A percentile compares a stretch with the other conserved stretches of the same genome.
These are phyloP conservation scores for Jacaranda mimosifolia DNA, from an alignment of 257 asterid genomes.

Conservation along the genomic window DNA sequence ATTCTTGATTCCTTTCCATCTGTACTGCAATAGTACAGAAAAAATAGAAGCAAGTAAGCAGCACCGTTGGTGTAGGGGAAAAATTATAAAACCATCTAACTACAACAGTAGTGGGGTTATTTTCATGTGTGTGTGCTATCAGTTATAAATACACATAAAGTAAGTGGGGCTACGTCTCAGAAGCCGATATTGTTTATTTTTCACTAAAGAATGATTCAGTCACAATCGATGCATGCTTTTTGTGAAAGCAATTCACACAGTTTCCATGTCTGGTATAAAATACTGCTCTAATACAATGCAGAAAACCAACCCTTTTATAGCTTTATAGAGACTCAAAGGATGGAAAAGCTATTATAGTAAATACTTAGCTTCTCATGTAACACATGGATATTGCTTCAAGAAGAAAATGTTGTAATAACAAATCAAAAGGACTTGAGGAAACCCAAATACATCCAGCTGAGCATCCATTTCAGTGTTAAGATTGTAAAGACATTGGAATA, in stretches of 20 bases:
- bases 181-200: slow-evolving; percentile 19
- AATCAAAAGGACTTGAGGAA: slow-evolving; percentile 2
- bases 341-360: no score
- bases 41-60: background rate
- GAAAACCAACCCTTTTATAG: no score
- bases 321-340: no score
- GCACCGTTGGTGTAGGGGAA: background rate
- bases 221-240: slow-evolving; percentile 21
- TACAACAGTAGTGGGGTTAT: slow-evolving; percentile 10
- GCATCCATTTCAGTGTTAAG: slow-evolving; percentile 2
- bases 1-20: background rate
- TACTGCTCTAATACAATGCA: no score
- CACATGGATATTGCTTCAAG: slow-evolving; percentile 17
- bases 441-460: background rate
- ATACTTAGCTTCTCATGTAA: no score
- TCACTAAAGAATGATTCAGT: slow-evolving; percentile 15
- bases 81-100: background rate
- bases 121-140: background rate
- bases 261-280: no score
- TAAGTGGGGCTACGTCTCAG: slow-evolving; percentile 26
- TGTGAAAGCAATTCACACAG: no score
- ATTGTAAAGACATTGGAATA: background rate
- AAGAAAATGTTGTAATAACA: background rate
- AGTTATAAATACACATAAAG: slow-evolving; percentile 2
- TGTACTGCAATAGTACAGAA: slow-evolving; percentile 16